Evolutionary conservation across 805 yeast species (phyloP).

Genomic region (Wickerhamomyces bovis): DNA sequence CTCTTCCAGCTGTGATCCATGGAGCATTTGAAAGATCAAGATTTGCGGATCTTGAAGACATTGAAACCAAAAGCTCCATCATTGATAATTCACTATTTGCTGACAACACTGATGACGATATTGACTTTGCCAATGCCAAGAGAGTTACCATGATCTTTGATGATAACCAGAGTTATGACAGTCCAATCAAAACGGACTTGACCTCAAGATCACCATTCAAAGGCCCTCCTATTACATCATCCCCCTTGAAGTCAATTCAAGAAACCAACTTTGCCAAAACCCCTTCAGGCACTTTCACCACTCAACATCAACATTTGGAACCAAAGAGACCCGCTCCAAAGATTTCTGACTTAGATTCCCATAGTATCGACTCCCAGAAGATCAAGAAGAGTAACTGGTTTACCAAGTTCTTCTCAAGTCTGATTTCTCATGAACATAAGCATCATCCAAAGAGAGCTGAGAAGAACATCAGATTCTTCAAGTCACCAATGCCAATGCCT

Average conservation of each 20-base stretch:
- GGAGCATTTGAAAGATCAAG: slow-evolving; percentile 13
- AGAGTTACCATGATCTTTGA: slow-evolving; percentile 25
- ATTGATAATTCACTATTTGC: slow-evolving; percentile 21
- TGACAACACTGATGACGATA: slow-evolving; percentile 21
- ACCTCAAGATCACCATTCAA: not conserved
- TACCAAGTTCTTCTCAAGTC: slow-evolving; percentile 30
- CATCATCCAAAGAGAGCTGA: slow-evolving; percentile 10
- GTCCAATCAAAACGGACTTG: not conserved
- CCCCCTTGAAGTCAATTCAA: slow-evolving; percentile 21
- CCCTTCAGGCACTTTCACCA: slow-evolving; percentile 17
- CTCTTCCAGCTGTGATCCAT: slow-evolving; percentile 6
- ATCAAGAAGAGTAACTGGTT: slow-evolving; percentile 30
- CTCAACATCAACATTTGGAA: slow-evolving; percentile 2
- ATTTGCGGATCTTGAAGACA: slow-evolving; percentile 6
- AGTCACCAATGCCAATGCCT: slow-evolving; percentile 11
- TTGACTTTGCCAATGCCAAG: slow-evolving; percentile 18
- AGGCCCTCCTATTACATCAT: slow-evolving; percentile 10
- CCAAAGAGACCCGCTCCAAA: slow-evolving; percentile 20
- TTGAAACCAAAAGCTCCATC: slow-evolving; percentile 15
- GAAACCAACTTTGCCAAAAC: slow-evolving; percentile 12
- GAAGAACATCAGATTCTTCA: slow-evolving; percentile 7
- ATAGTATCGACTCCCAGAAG: slow-evolving; percentile 14
- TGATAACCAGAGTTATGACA: slow-evolving; percentile 9
- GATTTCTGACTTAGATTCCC: slow-evolving; percentile 12
- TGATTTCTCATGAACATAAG: slow-evolving; percentile 16